Conservation (phyloP, 768 basidiomycete genomes). For the Clavaria fumosa region DNA sequence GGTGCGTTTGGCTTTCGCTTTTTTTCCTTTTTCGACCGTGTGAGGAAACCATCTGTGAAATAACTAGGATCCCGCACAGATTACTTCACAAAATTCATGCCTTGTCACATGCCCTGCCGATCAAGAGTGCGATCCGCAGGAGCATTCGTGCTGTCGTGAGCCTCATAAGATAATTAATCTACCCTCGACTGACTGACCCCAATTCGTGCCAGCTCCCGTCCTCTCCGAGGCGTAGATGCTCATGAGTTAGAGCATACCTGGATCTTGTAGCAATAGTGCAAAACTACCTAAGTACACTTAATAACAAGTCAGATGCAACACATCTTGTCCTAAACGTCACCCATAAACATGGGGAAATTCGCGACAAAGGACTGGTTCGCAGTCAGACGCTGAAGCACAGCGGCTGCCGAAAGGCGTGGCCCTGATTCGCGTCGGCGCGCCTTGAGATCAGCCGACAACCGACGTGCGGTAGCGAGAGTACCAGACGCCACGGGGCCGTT, state of each 20-base stretch:
- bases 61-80: too few relatives aligned
- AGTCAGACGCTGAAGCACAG: constrained; percentile 43
- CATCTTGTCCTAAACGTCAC: too few relatives aligned
- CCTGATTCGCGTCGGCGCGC: constrained; percentile 34
- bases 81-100: constrained; percentile 40
- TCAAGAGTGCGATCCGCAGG: constrained; percentile 45
- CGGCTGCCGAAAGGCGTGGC: constrained; percentile 31
- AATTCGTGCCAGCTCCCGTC: too few relatives aligned
- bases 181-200: too few relatives aligned
- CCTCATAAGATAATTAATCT: too few relatives aligned
- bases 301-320: too few relatives aligned
- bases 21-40: background rate
- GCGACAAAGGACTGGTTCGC: constrained; percentile 51
- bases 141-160: constrained; percentile 68
- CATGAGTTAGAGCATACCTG: too few relatives aligned
- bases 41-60: too few relatives aligned
- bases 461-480: constrained; percentile 41
- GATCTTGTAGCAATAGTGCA: too few relatives aligned
- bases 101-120: constrained; percentile 60
- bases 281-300: too few relatives aligned
- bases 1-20: too few relatives aligned
- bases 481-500: constrained; percentile 40
- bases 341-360: constrained; percentile 58
- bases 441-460: constrained; percentile 49
- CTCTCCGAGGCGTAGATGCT: too few relatives aligned